These are phyloP conservation scores for Plectosphaerella cucumerina DNA, from an alignment of 2,329 filamentous ascomycete genomes.

Conservation along the genomic window DNA sequence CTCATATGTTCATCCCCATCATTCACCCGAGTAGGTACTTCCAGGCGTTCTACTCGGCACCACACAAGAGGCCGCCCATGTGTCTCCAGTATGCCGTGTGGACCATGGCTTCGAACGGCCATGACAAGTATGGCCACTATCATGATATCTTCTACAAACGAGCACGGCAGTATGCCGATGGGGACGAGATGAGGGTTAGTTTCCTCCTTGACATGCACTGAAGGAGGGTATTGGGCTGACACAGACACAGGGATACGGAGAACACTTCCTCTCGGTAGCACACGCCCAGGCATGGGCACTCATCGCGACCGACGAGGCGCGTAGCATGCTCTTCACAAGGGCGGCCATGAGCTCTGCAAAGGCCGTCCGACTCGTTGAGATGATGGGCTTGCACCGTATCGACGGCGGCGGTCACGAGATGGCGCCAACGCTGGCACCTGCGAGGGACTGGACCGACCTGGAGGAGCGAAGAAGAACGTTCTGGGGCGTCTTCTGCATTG, in stretches of 20 bases:
- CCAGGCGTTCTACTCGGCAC: constrained; percentile 66
- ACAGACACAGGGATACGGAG: constrained; percentile 59
- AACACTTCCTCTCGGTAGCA: constrained; percentile 71
- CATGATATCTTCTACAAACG: constrained; percentile 78
- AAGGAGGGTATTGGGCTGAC: neutral
- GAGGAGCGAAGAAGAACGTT: constrained; percentile 78
- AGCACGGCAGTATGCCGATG: constrained; percentile 76
- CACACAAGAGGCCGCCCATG: constrained; percentile 74
- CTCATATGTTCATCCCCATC: constrained; percentile 70
- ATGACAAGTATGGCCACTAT: constrained; percentile 67
- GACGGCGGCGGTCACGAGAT: constrained; percentile 63
- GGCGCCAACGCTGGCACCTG: constrained; percentile 68
- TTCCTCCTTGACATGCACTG: neutral
- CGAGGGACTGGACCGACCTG: constrained; percentile 74
- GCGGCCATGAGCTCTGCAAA: constrained; percentile 79
- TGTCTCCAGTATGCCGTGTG: constrained; percentile 84
- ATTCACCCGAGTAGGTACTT: constrained; percentile 74
- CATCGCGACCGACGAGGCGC: constrained; percentile 76
- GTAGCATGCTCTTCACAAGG: constrained; percentile 77
- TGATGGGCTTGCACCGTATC: constrained; percentile 79
- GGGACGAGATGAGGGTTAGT: constrained; percentile 73
- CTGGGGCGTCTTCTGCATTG: constrained; percentile 79
- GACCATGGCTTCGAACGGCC: constrained; percentile 69
- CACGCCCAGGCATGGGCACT: constrained; percentile 80
- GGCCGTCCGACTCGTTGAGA: constrained; percentile 66